Evolutionary conservation across 1,284 basidiomycete species (phyloP).

Genomic region (Ustilago tritici): DNA sequence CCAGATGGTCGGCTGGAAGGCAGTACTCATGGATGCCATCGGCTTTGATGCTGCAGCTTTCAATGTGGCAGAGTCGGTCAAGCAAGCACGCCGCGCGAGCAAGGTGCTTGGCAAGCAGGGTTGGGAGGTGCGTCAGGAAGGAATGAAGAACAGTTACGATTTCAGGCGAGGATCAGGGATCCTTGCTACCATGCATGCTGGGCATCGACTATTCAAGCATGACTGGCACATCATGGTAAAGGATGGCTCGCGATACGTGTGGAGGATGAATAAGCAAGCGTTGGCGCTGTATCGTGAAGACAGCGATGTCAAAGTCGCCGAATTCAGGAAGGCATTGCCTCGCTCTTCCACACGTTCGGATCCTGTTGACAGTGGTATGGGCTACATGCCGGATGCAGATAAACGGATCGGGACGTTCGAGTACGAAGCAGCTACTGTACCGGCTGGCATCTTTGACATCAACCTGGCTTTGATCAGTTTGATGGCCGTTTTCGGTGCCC

Average conservation of each 20-base stretch:
- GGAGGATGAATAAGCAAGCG: conserved; percentile 42
- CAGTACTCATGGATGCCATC: conserved; percentile 30
- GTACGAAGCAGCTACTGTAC: conserved; percentile 5
- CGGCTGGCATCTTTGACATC: conserved; percentile 21
- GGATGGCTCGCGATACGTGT: conserved; percentile 30
- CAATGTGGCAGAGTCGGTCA: neutral
- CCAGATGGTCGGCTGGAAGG: conserved; percentile 48
- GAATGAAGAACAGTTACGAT: conserved; percentile 47
- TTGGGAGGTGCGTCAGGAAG: conserved; percentile 43
- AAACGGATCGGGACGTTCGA: conserved; percentile 31
- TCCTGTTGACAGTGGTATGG: neutral
- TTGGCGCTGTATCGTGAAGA: conserved; percentile 35
- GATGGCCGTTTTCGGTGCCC: conserved; percentile 32
- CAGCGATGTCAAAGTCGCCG: conserved; percentile 28
- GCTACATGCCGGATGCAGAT: neutral
- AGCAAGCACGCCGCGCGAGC: conserved; percentile 25
- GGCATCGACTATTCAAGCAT: conserved; percentile 41
- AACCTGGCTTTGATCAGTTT: conserved; percentile 32
- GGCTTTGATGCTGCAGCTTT: conserved; percentile 2
- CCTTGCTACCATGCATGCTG: conserved; percentile 42
- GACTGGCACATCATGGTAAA: conserved; percentile 48
- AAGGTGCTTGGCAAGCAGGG: conserved; percentile 36
- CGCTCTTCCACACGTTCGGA: neutral
- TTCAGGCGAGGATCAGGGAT: conserved; percentile 41
- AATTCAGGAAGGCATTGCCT: conserved; percentile 33